A percentile compares a stretch with the other conserved stretches of the same genome.
Conservation (phyloP, 306 rosid species). For the Cucurbita argyrosperma region DNA sequence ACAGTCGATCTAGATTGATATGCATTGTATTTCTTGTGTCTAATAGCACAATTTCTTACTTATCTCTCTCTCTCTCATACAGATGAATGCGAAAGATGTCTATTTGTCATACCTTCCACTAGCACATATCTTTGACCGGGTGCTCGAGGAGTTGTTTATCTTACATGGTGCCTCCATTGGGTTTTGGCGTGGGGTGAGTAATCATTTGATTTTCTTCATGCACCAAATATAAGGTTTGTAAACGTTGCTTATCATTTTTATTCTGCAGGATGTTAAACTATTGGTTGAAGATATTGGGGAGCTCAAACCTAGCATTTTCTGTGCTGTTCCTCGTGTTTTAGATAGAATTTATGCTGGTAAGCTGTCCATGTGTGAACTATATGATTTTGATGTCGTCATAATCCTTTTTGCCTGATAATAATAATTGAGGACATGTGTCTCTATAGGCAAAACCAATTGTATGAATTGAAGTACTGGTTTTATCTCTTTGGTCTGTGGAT, state of each 20-base stretch:
- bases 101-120: constrained; percentile 92
- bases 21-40: neutral
- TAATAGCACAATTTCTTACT: neutral
- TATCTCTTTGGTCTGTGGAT: neutral
- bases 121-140: constrained; percentile 88
- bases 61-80: constrained; percentile 1
- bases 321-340: constrained; percentile 97
- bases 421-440: neutral
- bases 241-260: constrained; percentile 7
- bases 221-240: constrained; percentile 4
- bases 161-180: constrained; percentile 88
- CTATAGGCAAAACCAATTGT: neutral
- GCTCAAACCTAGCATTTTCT: constrained; percentile 79
- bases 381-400: neutral
- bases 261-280: constrained; percentile 80
- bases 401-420: neutral
- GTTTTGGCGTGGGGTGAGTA: constrained; percentile 96
- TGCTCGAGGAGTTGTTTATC: constrained; percentile 83
- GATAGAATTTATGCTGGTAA: constrained; percentile 86
- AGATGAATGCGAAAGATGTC: constrained; percentile 58
- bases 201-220: constrained; percentile 1
- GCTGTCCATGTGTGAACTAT: constrained; percentile 6
- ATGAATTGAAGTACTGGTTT: neutral
- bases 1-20: neutral
- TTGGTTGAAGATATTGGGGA: constrained; percentile 74